Conservation (phyloP, 805 yeast genomes). For the Ogataea minuta region DNA sequence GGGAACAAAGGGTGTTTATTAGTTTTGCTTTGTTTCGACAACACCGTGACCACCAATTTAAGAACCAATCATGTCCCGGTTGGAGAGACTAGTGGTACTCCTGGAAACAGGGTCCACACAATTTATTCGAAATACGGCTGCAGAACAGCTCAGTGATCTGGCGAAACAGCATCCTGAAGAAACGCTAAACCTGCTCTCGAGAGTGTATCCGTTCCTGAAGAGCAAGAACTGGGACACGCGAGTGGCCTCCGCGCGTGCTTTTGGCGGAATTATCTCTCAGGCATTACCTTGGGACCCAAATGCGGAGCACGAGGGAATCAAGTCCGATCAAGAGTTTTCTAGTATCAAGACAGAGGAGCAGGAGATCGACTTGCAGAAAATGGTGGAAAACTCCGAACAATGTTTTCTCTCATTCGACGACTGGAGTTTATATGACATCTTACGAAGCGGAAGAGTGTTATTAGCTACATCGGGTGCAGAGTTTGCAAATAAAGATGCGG, state of each 20-base stretch:
- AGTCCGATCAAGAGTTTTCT: conserved; percentile 6
- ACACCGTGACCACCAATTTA: neutral
- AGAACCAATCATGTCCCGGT: conserved; percentile 31
- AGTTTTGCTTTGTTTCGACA: conserved; percentile 2
- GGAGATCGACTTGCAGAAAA: conserved; percentile 31
- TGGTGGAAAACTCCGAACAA: conserved; percentile 45
- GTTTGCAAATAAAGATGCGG: conserved; percentile 17
- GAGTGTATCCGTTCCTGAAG: conserved; percentile 86
- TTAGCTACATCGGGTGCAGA: conserved; percentile 62
- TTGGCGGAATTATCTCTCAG: conserved; percentile 87
- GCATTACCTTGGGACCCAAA: conserved; percentile 86
- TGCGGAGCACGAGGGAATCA: conserved; percentile 24
- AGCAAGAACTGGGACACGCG: conserved; percentile 94
- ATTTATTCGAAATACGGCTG: conserved; percentile 92
- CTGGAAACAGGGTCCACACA: conserved; percentile 95
- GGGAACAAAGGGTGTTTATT: conserved; percentile 12
- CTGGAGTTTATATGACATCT: conserved; percentile 48
- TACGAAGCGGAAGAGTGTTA: conserved; percentile 52
- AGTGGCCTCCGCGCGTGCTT: conserved; percentile 88
- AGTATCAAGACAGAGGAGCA: conserved; percentile 23
- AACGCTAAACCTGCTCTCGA: conserved; percentile 70
- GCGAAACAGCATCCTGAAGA: conserved; percentile 96
- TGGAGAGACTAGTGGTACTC: conserved; percentile 38
- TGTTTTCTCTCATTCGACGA: conserved; percentile 46
- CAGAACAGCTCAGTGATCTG: conserved; percentile 91